Evolutionary conservation across 2,329 filamentous ascomycete species (phyloP).

Genomic region (Trichoderma hamatum): DNA sequence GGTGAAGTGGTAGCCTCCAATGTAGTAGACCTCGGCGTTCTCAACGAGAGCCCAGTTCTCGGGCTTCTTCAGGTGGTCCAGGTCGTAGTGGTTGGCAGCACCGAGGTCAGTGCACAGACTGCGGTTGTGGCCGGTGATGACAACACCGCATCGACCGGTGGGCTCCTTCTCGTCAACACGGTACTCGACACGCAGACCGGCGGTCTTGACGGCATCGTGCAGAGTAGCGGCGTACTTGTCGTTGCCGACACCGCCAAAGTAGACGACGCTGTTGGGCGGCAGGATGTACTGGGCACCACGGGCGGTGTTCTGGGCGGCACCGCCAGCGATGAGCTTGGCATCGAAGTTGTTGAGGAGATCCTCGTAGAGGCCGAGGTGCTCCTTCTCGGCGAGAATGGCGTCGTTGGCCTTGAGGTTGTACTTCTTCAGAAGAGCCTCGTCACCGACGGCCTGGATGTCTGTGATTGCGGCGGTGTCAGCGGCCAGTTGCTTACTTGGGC

Average conservation of each 20-base stretch:
- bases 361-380: conserved; percentile 89
- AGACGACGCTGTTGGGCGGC: conserved; percentile 84
- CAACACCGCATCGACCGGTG: conserved; percentile 91
- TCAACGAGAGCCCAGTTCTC: conserved; percentile 92
- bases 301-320: conserved; percentile 96
- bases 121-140: conserved; percentile 96
- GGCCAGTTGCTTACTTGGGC: not conserved
- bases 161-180: conserved; percentile 81
- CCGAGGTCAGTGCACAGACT: conserved; percentile 93
- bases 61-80: conserved; percentile 88
- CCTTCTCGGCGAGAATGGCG: conserved; percentile 91
- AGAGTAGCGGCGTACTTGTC: conserved; percentile 95
- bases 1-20: conserved; percentile 96
- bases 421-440: conserved; percentile 84
- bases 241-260: conserved; percentile 89
- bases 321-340: conserved; percentile 92
- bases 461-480: conserved; percentile 17
- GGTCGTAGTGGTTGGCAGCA: conserved; percentile 94
- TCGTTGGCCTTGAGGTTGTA: conserved; percentile 95
- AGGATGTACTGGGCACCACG: conserved; percentile 97
- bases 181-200: conserved; percentile 92
- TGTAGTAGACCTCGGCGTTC: conserved; percentile 85
- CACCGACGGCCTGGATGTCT: conserved; percentile 90
- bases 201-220: conserved; percentile 80
- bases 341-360: conserved; percentile 91